A percentile compares a stretch with the other conserved stretches of the same genome.
Conservation (phyloP, 208 protist genomes). For the Histomonas meleagridis region DNA sequence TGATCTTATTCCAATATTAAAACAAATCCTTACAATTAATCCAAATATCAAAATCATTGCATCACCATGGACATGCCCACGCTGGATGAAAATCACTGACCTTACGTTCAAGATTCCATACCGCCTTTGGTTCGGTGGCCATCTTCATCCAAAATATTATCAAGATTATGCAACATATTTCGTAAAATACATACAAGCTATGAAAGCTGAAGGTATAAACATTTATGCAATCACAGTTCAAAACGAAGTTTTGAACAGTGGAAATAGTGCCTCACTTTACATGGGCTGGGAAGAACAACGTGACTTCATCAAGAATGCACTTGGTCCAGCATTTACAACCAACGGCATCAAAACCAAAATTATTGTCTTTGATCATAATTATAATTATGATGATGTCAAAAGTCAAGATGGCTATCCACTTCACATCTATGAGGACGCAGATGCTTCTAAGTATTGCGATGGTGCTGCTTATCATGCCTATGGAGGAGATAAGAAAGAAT, state of each 20-base stretch:
- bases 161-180: slow-evolving; percentile 25
- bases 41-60: background rate
- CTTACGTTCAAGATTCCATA: background rate
- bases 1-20: background rate
- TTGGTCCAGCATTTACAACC: background rate
- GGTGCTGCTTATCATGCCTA: slow-evolving; percentile 7
- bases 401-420: background rate
- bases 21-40: background rate
- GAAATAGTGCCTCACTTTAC: background rate
- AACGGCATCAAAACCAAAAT: background rate
- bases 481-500: background rate
- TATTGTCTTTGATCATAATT: background rate
- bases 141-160: background rate
- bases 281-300: background rate
- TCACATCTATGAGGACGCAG: background rate
- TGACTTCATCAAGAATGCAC: background rate
- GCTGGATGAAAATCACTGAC: background rate
- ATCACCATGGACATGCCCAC: background rate
- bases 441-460: background rate
- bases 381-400: background rate
- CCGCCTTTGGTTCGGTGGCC: background rate
- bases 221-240: background rate
- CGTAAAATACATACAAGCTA: background rate
- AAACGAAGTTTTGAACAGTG: background rate
- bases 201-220: background rate